Evolutionary conservation across 306 rosid genomes (phyloP), one percentile per base, ranked within the genome.

Genomic region (Prunus salicina): DNA sequence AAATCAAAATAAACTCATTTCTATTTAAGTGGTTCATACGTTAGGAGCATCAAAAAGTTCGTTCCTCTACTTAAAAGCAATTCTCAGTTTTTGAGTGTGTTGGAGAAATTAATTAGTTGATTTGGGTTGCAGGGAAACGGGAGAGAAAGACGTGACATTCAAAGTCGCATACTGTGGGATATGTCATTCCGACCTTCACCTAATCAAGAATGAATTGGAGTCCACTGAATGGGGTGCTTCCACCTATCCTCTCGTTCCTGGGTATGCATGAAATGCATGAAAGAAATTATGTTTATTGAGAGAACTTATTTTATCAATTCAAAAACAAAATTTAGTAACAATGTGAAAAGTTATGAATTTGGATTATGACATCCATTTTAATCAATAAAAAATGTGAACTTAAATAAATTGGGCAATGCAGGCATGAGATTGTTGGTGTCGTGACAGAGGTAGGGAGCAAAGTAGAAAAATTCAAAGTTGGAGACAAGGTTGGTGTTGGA

Each of bases 161-260:
- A 74, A 74, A 56, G 64, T 78, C 16, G 25, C 69, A 14, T 73
- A 74, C 13, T 74, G 86, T 68, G 83, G 83, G 6, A 70, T 82
- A 16, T 78, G 82, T 12, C 82, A 82, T 62, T 74, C 82, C 0
- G 82, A 82, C 25, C 76, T 82, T 68, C 79, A 74, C 51, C 0
- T 12, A 3, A 3, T 47, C n/a, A 76, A 76, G 57, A 51, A 66
- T 41, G 65, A 76, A 18, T 75, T 83, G 80, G 64, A 66, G 70
- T 9, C 11, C 64, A 2, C 79, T 46, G 38, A 32, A 32, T 32
- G 38, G 38, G 38, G 0, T 32, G 38, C 38, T 32, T 5, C 38
- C 38, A 56, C 24, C 51, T 76, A 65, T 38, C 79, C 79, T 6
- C 6, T 76, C 0, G 53, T 64, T 55, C 79, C 79, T 10, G 79